Base-by-base conservation (phyloP, 441 rosid species). In the Syzygium syzygioides region DNA sequence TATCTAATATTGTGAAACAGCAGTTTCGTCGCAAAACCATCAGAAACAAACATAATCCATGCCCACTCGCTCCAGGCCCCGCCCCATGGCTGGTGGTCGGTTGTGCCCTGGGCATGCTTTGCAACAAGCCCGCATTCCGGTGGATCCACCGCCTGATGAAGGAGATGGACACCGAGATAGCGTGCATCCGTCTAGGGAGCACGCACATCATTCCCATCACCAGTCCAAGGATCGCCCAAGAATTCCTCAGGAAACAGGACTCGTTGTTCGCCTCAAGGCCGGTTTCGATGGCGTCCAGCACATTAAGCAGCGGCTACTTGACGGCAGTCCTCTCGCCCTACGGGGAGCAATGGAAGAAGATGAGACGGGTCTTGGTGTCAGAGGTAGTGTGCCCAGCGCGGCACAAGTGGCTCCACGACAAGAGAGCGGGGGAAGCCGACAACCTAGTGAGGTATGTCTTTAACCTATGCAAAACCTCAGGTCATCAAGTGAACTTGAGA, bases 301-400 rank as follows among this genome's bases (percentile, higher is more conserved):
- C 57, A 45, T n/a, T 84, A 5, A 84, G 86, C 86, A 26, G 55
- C 14, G 23, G 86, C 56, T 84, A 84, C 56, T 48, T 48, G 86
- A 41, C 86, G 13, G 17, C 86, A 48, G 86, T 34, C 25, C 86
- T 84, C 54, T 52, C 56, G 14, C 86, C 86, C 86, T 55, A 84
- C 30, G 86, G 57, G 37, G 86, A 84, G 56, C 86, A 84, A 50
- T 84, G 86, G 86, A 84, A 84, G 86, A 84, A 84, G 56, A 84
- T 84, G 86, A 84, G 86, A 14, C 86, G 86, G 30, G 57, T 84
- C 55, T 19, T 84, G 37, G 56, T 55, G 30, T 84, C 57, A 7
- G 86, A 84, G 86, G 48, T 84, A 84, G 34, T 84, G n/a, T 84
- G 86, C 37, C 86, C 86, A 0, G 86, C 86, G 0, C 54, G 86